These are phyloP conservation scores for Salisapilia sapeloensis DNA, from an alignment of 352 stramenopile genomes.

Conservation along the genomic window DNA sequence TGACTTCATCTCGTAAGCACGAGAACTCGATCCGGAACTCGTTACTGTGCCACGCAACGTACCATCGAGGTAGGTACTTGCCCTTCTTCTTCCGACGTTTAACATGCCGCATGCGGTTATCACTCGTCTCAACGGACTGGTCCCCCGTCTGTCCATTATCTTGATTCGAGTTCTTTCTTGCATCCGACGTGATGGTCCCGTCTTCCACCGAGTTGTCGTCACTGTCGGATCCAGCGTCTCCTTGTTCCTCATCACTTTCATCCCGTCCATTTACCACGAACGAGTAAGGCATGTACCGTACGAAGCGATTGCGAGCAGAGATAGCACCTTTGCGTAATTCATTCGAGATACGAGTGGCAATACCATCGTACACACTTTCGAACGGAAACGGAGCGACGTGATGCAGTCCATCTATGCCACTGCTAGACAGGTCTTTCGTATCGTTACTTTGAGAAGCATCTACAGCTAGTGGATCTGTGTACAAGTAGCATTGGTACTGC, in stretches of 20 bases:
- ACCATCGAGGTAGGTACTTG: conserved; percentile 63
- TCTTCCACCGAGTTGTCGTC: conserved; percentile 62
- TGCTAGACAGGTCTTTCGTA: too few species aligned
- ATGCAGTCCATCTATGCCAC: conserved; percentile 7
- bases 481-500: conserved; percentile 68
- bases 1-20: conserved; percentile 53
- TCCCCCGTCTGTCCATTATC: conserved; percentile 7
- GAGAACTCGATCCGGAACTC: conserved; percentile 70
- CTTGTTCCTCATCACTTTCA: conserved; percentile 42
- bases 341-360: conserved; percentile 34
- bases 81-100: conserved; percentile 60
- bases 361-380: conserved; percentile 51
- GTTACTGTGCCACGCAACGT: conserved; percentile 76
- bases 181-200: not conserved
- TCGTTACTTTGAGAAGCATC: conserved; percentile 32
- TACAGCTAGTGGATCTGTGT: conserved; percentile 54
- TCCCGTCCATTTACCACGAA: conserved; percentile 51
- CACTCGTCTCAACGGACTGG: conserved; percentile 13
- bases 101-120: conserved; percentile 9
- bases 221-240: conserved; percentile 46
- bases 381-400: conserved; percentile 47
- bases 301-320: conserved; percentile 67
- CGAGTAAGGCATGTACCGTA: conserved; percentile 56
- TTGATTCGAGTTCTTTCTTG: conserved; percentile 5
- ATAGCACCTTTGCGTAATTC: conserved; percentile 64